Percentiles rank a stretch among this genome's conserved stretches.
These are phyloP conservation scores for Camellia japonica DNA, from an alignment of 148 eudicot genomes.

Conservation along the genomic window DNA sequence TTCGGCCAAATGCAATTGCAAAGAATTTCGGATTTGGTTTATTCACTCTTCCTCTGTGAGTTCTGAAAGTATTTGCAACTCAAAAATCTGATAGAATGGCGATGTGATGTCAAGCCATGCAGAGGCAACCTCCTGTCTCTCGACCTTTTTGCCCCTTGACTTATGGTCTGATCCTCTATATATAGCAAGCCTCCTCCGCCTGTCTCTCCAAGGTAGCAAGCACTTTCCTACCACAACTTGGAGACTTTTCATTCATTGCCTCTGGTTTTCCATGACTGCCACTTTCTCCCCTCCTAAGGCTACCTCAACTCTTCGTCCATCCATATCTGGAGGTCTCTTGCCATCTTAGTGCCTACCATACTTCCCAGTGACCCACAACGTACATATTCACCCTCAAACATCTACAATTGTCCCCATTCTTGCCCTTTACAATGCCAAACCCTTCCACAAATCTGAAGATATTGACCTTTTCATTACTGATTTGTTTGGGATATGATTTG, in stretches of 20 bases:
- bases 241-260: neutral
- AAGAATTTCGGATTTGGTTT: neutral
- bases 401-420: neutral
- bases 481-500: neutral
- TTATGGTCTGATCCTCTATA: neutral
- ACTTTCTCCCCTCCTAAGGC: neutral
- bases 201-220: neutral
- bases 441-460: neutral
- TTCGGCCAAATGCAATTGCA: too few relatives aligned
- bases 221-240: neutral
- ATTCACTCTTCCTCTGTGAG: neutral
- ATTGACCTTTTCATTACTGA: neutral
- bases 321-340: neutral
- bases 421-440: neutral
- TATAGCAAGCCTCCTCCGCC: neutral
- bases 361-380: neutral
- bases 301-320: neutral
- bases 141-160: neutral
- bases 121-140: too few relatives aligned
- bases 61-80: neutral
- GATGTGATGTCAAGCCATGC: neutral
- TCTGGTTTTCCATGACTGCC: neutral
- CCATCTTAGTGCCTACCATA: neutral
- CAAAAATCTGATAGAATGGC: neutral
- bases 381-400: neutral